A percentile compares a stretch with the other conserved stretches of the same genome.
Evolutionary conservation across 129 eudicot genomes (phyloP).

Genomic region (Artemisia annua): DNA sequence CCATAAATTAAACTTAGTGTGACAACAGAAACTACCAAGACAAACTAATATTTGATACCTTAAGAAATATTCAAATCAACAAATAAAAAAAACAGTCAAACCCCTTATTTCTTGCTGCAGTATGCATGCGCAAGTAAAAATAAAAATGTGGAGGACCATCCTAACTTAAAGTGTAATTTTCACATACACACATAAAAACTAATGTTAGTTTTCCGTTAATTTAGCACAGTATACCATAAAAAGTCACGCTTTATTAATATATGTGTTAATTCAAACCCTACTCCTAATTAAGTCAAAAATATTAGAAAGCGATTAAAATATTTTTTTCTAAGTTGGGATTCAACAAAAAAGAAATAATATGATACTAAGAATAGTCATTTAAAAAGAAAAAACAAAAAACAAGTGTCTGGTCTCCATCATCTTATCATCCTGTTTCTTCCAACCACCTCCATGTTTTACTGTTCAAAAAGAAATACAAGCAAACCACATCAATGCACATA

Average conservation of each 20-base stretch:
- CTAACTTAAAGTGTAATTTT: neutral
- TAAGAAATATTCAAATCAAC: neutral
- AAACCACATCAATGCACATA: neutral
- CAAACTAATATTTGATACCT: too few species aligned
- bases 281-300: constrained; percentile 9
- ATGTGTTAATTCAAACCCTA: constrained; percentile 31
- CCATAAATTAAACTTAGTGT: neutral
- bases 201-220: constrained; percentile 31
- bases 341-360: neutral
- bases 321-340: constrained; percentile 13
- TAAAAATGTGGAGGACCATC: constrained; percentile 9
- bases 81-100: constrained; percentile 1
- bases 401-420: neutral
- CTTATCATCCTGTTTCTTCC: constrained; percentile 18
- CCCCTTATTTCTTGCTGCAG: constrained; percentile 9
- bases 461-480: neutral
- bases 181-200: constrained; percentile 3
- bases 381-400: neutral
- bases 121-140: constrained; percentile 16
- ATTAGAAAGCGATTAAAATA: neutral
- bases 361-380: neutral
- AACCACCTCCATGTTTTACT: constrained; percentile 11
- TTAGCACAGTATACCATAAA: constrained; percentile 31
- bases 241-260: constrained; percentile 23
- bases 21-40: too few species aligned